Base-by-base conservation (phyloP, 2,329 filamentous ascomycete species). In the Ceratocystis alfenasii region DNA sequence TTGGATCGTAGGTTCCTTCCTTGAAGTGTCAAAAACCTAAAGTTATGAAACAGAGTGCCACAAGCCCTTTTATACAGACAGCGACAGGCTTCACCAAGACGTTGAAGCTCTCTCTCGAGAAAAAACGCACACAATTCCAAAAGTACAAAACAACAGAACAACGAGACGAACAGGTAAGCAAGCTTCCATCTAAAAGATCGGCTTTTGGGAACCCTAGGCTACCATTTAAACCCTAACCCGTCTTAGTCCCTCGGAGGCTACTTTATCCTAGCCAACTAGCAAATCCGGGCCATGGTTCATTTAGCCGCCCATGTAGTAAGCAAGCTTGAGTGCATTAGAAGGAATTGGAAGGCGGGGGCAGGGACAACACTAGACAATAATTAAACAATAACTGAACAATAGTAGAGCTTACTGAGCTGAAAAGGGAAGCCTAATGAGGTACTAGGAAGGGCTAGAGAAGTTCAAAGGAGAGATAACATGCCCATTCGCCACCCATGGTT, bases 1-100 rank as follows among this genome's bases (percentile, higher is more conserved):
- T 59, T 59, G 55, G 17, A 59, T 59, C 28, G 30, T 36, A 59
- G 55, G 30, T 36, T 57, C 53, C 53, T 30, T 59, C 55, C 28
- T 59, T 20, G 28, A 59, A 8, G 17, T n/a, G 17, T 20, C 28
- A 59, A 28, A 30, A 57, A 15, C 8, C 15, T 36, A 59, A 53
- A 53, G 48, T 15, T 28, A 53, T 5, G 25, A 25, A 53, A 15
- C 20, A 53, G 25, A 53, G 48, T 25, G 48, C 5, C 22, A 53
- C 48, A 53, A 5, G 22, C 48, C 22, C 48, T 50, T 50, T 50
- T 25, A 5, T 28, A 28, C 8, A 59, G 55, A 41, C 12, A 41
- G 36, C 12, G 36, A 41, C 10, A 41, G 10, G 36, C 36, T 41
- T 41, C 36, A 5, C 36, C 36, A 41, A 41, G 36, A 41, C 12